Base-by-base conservation (phyloP, 2,329 filamentous ascomycete genomes). In the Biscogniauxia sp. region DNA sequence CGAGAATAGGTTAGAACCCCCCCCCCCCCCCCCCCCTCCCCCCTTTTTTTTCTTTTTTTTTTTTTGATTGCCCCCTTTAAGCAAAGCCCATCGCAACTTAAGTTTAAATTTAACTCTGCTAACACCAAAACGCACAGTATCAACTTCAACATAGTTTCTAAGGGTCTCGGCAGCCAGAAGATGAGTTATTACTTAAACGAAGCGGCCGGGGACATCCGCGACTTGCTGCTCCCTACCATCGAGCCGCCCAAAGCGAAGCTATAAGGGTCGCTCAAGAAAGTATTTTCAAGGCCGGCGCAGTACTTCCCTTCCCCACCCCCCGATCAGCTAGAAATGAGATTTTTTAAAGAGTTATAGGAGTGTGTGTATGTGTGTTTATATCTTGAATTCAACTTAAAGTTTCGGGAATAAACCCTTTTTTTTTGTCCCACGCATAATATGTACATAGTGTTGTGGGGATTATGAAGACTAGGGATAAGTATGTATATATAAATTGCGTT, bases 101-200 rank as follows among this genome's bases (percentile, higher is more conserved):
- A 45, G 23, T 52, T 2, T 20, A 32, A n/a, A 23, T 15, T 50
- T 2, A 51, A 25, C 5, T 51, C 17, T n/a, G 28, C 64, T 68
- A 63, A 65, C 17, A 60, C 58, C 62, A 64, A 70, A 56, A 1
- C 50, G 7, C 13, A 28, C 66, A 96, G 92, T 77, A 84, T 99
- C 66, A 95, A 98, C 85, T 98, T 99, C 82, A 99, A 99, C 79
- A 88, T 99, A 68, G 93, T 96, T 66, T 95, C 91, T 75, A 99
- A 98, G 84, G 88, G 90, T 60, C 81, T 97, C 55, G 95, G 94
- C 52, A 92, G 90, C 73, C 88, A 95, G 71, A 65, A 58, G 61
- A 97, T 99, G 94, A 95, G 91, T 78, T 91, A 94, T 83, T 99
- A 92, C 79, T 82, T 99, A 67, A 96, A 93, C 72, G 95, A 99